Evolutionary conservation across 306 rosid species (phyloP), one percentile per base, ranked within the genome.

Genomic region (Inga leiocalycina): DNA sequence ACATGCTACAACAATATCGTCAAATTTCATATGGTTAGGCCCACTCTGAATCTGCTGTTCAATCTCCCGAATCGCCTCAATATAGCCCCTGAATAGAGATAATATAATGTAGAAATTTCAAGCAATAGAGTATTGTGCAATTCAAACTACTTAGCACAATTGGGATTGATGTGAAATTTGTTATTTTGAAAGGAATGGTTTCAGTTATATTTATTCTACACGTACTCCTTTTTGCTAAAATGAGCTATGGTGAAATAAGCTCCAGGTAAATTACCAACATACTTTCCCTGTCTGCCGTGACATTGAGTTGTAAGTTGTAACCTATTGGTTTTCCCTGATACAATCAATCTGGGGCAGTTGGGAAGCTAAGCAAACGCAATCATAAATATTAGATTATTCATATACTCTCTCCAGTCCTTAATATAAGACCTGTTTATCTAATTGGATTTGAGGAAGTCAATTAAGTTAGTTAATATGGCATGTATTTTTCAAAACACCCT

Each of bases 1-100:
- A 87, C 97, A 91, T 57, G 99, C 93, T 62, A 89, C 97, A 86
- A 90, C 99, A 81, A 96, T 89, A 87, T 93, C 98, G 80, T 93
- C 99, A 80, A 96, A 96, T 82, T 89, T 90, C 49, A 81, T 59
- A 59, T 90, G 41, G 78, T 76, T 71, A 30, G 84, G 70, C 80
- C 79, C 93, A 76, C 75, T 65, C 82, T 88, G 93, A 86, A 91
- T 84, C 84, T 96, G 97, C 86, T 84, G 89, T 87, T 93, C 99
- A 77, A 93, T 86, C 90, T 96, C 99, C 84, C 78, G 85, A 78
- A 92, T n/a, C 24, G 97, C 93, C 83, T 96, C 94, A 78, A 96
- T 89, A 84, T 96, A 96, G 48, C 97, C 99, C 99, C 99, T 93
- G 87, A 78, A 87, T 22, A 81, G 80, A 80, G 4, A 59, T 75